phyloP scores from a whole-genome alignment of 805 yeast genomes.

The Yamadazyma philogaea region DNA sequence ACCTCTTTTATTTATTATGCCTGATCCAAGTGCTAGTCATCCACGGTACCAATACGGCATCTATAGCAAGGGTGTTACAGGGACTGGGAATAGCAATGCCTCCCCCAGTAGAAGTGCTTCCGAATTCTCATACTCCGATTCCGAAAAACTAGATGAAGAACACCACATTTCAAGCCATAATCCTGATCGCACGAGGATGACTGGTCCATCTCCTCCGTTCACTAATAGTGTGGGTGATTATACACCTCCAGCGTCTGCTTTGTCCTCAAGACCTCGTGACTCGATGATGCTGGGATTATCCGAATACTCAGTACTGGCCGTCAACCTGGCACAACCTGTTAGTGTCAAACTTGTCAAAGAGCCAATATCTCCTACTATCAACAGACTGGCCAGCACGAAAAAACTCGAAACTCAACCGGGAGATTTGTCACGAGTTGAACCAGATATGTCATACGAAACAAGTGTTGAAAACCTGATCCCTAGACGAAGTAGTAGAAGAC shows the following conservation, averaged over 20 bases:
- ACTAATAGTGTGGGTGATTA: background rate
- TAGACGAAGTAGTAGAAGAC: slow-evolving; percentile 37
- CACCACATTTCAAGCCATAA: background rate
- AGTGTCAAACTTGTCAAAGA: slow-evolving; percentile 20
- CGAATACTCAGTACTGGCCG: slow-evolving; percentile 20
- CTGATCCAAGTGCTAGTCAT: background rate
- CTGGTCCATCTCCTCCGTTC: background rate
- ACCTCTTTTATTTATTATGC: background rate
- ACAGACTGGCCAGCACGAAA: slow-evolving; percentile 13
- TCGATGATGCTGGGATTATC: slow-evolving; percentile 21
- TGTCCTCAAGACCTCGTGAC: slow-evolving; percentile 4
- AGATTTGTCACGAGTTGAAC: slow-evolving; percentile 12
- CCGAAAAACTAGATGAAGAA: slow-evolving; percentile 5
- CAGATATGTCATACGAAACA: slow-evolving; percentile 32
- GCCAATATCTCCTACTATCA: slow-evolving; percentile 14
- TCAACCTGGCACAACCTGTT: slow-evolving; percentile 22
- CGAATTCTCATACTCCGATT: slow-evolving; percentile 15
- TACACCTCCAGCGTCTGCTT: background rate
- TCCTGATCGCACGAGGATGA: background rate
- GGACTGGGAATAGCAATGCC: background rate
- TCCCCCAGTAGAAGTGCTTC: background rate
- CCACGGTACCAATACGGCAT: background rate
- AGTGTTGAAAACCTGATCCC: slow-evolving; percentile 36
- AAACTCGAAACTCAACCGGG: slow-evolving; percentile 5
- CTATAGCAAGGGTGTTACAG: background rate